Evolutionary conservation across 2,329 filamentous ascomycete genomes (phyloP).

Genomic region (Phyllosticta paracitricarpa): DNA sequence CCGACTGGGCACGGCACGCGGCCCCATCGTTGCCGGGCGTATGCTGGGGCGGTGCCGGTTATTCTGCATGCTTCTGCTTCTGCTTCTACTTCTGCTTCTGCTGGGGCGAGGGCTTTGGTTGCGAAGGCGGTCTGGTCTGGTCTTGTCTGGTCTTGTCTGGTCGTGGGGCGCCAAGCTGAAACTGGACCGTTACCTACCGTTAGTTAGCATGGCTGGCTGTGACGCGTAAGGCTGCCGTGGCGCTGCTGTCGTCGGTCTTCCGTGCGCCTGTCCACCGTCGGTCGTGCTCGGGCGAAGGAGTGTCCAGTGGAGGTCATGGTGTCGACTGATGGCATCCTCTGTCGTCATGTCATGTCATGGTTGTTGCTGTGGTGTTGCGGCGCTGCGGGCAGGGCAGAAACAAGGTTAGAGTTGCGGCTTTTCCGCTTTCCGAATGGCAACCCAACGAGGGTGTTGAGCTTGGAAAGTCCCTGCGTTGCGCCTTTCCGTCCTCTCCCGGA

Average conservation of each 20-base stretch:
- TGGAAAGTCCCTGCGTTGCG: not conserved
- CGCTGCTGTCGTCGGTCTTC: not conserved
- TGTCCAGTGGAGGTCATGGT: not conserved
- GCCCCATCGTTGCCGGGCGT: not conserved
- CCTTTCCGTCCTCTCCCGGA: too few species aligned
- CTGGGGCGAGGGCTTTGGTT: too few species aligned
- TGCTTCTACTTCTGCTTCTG: too few species aligned
- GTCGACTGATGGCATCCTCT: too few species aligned
- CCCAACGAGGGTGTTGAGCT: not conserved
- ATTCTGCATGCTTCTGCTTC: not conserved
- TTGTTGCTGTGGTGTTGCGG: not conserved
- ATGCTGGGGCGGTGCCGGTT: not conserved
- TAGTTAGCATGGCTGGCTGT: not conserved
- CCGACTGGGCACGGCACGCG: not conserved
- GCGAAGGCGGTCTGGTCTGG: not conserved
- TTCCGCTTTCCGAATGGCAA: not conserved
- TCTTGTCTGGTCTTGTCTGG: too few species aligned
- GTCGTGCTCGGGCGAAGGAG: not conserved
- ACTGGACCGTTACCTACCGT: constrained; percentile 1
- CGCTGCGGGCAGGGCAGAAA: not conserved
- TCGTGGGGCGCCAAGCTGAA: constrained; percentile 8
- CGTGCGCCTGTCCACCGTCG: not conserved
- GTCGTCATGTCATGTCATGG: not conserved
- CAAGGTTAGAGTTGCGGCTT: not conserved
- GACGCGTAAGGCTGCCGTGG: constrained; percentile 9